Evolutionary conservation across 2,329 filamentous ascomycete genomes (phyloP), one percentile per base, ranked within the genome.

Genomic region (Blastomyces emzantsi): DNA sequence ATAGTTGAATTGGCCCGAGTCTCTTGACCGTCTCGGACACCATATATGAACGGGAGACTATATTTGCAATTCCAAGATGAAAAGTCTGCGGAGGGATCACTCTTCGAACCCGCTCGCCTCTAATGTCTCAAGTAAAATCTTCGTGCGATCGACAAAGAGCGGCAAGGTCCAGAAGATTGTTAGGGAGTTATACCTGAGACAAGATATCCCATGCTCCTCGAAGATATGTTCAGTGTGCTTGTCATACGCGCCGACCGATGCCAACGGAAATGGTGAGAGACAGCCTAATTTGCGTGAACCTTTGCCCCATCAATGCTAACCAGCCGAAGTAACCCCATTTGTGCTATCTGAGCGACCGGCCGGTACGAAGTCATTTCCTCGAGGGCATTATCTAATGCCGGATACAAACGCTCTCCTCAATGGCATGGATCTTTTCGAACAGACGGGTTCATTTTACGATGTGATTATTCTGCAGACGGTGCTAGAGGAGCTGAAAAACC

Each of bases 81-180:
- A 84, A 70, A 87, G 85, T 69, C 76, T 88, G 63, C 85, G 87
- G 73, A 79, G 85, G 65, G 70, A 84, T 78, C 62, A 80, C 73
- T 70, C 79, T 60, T 77, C 80, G 19, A 83, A 85, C 66, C 79
- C 80, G 5, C 77, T 80, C 63, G 83, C 87, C 39, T 81, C 87
- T 57, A 96, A 89, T 73, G 88, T 97, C 68, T 93, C 92, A 41
- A 97, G 89, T 84, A 99, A 97, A 79, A 87, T 95, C 71, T 99
- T 95, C 74, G 90, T 99, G 67, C 86, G 94, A 65, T 97, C 94
- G 33, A 96, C 93, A 58, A 92, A 90, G 77, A 94, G 87, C 76
- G 94, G 94, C 77, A 97, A 97, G 80, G 93, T 97, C 65, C 94
- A 97, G 77, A 99, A 99, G 82, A 95, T 99, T 73, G 94, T 99